A percentile compares a stretch with the other conserved stretches of the same genome.
Conservation (phyloP, 1,139 yeast genomes). For the Hyphopichia burtonii region DNA sequence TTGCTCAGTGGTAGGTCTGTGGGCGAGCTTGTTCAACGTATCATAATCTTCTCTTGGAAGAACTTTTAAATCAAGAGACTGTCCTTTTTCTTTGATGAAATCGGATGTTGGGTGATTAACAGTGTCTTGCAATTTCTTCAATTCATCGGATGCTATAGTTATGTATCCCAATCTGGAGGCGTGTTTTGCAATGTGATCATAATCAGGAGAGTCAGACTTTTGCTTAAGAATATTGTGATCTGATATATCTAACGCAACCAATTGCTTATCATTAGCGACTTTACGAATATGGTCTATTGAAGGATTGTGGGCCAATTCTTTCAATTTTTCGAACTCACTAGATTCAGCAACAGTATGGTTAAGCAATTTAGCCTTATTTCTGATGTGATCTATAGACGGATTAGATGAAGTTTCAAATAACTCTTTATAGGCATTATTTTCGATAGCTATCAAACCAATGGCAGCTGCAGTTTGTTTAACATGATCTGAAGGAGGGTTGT, state of each 20-base stretch:
- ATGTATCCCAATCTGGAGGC: constrained; percentile 13
- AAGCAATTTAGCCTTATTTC: constrained; percentile 11
- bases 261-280: constrained; percentile 12
- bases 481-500: constrained; percentile 26
- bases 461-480: constrained; percentile 18
- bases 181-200: constrained; percentile 18
- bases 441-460: constrained; percentile 22
- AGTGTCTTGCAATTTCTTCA: constrained; percentile 12
- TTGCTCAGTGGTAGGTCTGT: constrained; percentile 13
- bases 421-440: constrained; percentile 13
- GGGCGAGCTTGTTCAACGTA: constrained; percentile 5
- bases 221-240: constrained; percentile 11
- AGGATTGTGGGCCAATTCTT: constrained; percentile 12
- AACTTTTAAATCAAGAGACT: constrained; percentile 6
- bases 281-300: constrained; percentile 11
- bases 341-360: constrained; percentile 12
- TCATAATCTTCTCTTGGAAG: constrained; percentile 6
- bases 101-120: constrained; percentile 21
- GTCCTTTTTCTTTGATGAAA: constrained; percentile 16
- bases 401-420: constrained; percentile 12
- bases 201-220: constrained; percentile 22
- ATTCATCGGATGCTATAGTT: constrained; percentile 11
- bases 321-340: constrained; percentile 12
- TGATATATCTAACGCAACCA: background rate
- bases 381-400: constrained; percentile 12